A percentile compares a stretch with the other conserved stretches of the same genome.
These are phyloP conservation scores for Pseudogymnoascus sp. DNA, from an alignment of 2,329 filamentous ascomycete species.

Conservation along the genomic window DNA sequence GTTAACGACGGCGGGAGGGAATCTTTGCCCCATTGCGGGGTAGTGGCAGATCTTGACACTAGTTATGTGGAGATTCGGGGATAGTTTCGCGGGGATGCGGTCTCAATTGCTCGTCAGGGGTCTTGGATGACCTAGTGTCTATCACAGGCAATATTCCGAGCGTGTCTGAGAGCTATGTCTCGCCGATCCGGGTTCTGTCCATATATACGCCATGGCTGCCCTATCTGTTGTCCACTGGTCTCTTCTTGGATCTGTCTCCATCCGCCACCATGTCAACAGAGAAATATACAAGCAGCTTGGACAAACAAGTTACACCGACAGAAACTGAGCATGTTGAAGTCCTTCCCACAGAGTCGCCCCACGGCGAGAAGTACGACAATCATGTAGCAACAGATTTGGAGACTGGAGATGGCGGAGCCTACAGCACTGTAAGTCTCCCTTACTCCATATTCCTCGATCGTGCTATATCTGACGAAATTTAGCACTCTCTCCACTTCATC, in stretches of 20 bases:
- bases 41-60: neutral
- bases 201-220: neutral
- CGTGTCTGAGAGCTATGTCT: neutral
- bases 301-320: neutral
- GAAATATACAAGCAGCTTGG: neutral
- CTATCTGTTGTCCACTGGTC: neutral
- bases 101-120: neutral
- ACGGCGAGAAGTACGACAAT: neutral
- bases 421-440: neutral
- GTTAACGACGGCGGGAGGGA: neutral
- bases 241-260: neutral
- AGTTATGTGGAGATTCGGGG: neutral
- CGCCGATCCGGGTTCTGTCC: neutral
- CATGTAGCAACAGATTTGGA: neutral
- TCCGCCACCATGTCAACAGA: neutral
- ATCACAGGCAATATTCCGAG: neutral
- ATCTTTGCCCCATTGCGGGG: conserved; percentile 2
- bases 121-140: neutral
- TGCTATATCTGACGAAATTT: neutral
- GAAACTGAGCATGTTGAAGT: neutral
- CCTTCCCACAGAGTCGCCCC: neutral
- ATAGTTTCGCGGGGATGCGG: neutral
- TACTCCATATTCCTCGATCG: neutral
- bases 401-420: conserved; percentile 1
- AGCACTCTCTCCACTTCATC: neutral